Percentiles rank a stretch among this genome's conserved stretches.
Evolutionary conservation across 768 basidiomycete species (phyloP).

Genomic region (Boletus rubropictus): DNA sequence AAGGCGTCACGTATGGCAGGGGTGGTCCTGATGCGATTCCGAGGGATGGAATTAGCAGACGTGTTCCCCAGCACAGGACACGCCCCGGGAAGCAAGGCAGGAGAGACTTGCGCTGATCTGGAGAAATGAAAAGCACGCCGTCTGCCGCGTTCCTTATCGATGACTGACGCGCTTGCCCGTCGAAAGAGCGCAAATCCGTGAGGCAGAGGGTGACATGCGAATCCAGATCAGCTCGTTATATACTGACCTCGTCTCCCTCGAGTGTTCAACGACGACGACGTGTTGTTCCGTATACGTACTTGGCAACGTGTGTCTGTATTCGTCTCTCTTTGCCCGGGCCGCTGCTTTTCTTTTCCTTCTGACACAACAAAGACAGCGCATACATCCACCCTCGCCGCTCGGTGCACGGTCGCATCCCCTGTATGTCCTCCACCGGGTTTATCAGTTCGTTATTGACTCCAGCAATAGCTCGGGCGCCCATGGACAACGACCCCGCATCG

Average conservation of each 20-base stretch:
- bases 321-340: conserved; percentile 8
- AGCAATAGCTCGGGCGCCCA: conserved; percentile 6
- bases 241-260: not conserved
- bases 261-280: conserved; percentile 1
- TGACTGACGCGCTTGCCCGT: conserved; percentile 9
- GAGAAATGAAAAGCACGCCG: conserved; percentile 29
- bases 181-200: conserved; percentile 18
- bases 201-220: conserved; percentile 24
- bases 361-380: conserved; percentile 9
- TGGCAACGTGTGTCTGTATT: conserved; percentile 15
- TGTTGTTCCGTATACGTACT: not conserved
- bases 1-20: conserved; percentile 12
- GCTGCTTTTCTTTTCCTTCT: not conserved
- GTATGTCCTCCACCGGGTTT: conserved; percentile 14
- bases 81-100: conserved; percentile 19
- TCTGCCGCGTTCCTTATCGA: conserved; percentile 23
- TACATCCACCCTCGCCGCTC: conserved; percentile 8
- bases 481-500: conserved; percentile 36
- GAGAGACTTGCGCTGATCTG: conserved; percentile 21
- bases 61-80: conserved; percentile 17
- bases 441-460: not conserved
- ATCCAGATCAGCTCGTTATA: conserved; percentile 22
- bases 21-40: conserved; percentile 12
- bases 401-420: conserved; percentile 4
- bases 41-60: conserved; percentile 17